Evolutionary conservation across 495 filamentous ascomycete genomes (phyloP), one percentile per base, ranked within the genome.

Genomic region (Talaromyces liani): DNA sequence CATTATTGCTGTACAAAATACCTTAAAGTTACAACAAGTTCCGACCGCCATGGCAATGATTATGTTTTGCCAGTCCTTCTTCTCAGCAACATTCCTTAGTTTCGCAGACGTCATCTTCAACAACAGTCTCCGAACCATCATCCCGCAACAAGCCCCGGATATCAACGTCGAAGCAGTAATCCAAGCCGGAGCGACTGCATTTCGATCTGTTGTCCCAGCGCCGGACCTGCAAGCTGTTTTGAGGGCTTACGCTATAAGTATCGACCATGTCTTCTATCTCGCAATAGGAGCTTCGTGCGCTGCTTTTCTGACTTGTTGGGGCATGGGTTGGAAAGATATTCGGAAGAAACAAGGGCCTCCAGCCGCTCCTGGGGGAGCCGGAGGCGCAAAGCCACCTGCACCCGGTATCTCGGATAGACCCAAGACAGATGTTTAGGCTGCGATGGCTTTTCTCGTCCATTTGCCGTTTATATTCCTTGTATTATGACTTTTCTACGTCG

Each of bases 241-340:
- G 31, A 51, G 41, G 6, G 77, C 77, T 7, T 84, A 77, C 60
- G 66, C 72, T 1, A 72, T 69, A 22, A 69, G 68, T 39, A 18
- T 70, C 4, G 69, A 72, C 51, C 57, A 60, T 18, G 70, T 72
- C 3, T 75, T 75, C 56, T 80, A 78, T 66, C 60, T 82, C 22
- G 64, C 70, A 7, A 63, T 69, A 20, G 76, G 67, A 10, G 27
- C 63, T 16, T 68, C 70, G 2, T 63, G 54, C 4, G 61, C 66
- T 1, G 65, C 62, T n/a, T 72, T 73, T 47, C 8, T 77, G 12
- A 65, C 69, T 6, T 66, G 69, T 7, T 83, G 68, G 66, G 77
- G 77, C 1, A 75, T 81, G 72, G 79, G 78, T 9, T 82, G 76
- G 78, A 69, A 73, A 33, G 77, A 77, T 65, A 66, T 79, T 18